Evolutionary conservation across 805 yeast genomes (phyloP).

Genomic region (Metschnikowia noctiluminum): DNA sequence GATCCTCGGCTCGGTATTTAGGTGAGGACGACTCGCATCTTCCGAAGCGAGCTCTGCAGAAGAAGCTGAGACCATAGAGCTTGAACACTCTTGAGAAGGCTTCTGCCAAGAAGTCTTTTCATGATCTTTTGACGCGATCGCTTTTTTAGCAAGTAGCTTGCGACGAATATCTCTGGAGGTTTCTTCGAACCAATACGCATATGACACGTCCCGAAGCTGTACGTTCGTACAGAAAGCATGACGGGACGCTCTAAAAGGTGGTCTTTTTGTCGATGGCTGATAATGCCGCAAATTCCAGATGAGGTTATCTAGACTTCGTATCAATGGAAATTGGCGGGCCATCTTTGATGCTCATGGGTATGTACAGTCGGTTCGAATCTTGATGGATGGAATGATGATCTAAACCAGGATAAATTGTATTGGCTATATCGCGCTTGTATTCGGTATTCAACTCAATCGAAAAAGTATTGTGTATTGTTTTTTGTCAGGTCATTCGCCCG

Average conservation of each 20-base stretch:
- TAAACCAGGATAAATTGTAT: no score
- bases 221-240: conserved; percentile 18
- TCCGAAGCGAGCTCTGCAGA: background rate
- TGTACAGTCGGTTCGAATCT: background rate
- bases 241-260: conserved; percentile 14
- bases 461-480: no score
- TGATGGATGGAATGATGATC: no score
- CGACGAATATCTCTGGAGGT: conserved; percentile 12
- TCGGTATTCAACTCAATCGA: no score
- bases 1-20: background rate
- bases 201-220: conserved; percentile 17
- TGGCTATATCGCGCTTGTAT: no score
- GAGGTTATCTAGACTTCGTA: conserved; percentile 11
- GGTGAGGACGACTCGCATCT: background rate
- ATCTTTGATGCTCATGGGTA: conserved; percentile 8
- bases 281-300: conserved; percentile 16
- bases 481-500: no score
- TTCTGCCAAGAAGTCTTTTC: background rate
- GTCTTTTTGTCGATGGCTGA: conserved; percentile 10
- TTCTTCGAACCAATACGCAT: conserved; percentile 17
- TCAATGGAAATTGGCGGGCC: conserved; percentile 16
- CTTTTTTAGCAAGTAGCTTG: conserved; percentile 2
- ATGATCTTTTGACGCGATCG: background rate
- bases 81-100: background rate
- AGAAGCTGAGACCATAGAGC: background rate